Conservation (phyloP, 805 yeast species). For the Priceomyces melissophilus region DNA sequence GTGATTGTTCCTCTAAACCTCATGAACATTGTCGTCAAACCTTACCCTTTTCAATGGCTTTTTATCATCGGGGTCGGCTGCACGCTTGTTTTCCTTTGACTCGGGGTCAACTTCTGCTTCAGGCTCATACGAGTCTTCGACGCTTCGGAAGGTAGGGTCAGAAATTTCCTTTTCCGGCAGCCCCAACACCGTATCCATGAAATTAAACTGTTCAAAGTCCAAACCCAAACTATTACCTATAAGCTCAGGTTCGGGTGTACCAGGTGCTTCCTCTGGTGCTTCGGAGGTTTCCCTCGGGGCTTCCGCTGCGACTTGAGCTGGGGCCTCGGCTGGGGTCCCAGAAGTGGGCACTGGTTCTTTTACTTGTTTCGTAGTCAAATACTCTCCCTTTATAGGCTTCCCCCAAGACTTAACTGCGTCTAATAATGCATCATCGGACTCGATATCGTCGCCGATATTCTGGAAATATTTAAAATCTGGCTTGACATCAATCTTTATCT, state of each 20-base stretch:
- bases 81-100: conserved; percentile 5
- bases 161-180: conserved; percentile 14
- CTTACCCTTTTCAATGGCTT: conserved; percentile 29
- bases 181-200: conserved; percentile 13
- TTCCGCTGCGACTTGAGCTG: neutral
- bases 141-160: conserved; percentile 4
- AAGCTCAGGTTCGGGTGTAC: conserved; percentile 6
- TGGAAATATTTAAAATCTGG: conserved; percentile 14
- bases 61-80: conserved; percentile 19
- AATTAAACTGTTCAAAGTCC: conserved; percentile 15
- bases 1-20: no score
- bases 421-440: conserved; percentile 10
- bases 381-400: conserved; percentile 12
- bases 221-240: conserved; percentile 20
- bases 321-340: neutral
- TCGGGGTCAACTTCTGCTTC: conserved; percentile 17
- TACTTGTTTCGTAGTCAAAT: neutral
- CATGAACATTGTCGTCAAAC: conserved; percentile 15
- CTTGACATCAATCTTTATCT: conserved; percentile 11
- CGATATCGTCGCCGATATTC: conserved; percentile 10
- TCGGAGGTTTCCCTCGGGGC: conserved; percentile 1
- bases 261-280: conserved; percentile 1
- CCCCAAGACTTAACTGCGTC: conserved; percentile 18
- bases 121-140: conserved; percentile 19
- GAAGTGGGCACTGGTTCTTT: neutral